phyloP scores from a whole-genome alignment of 768 basidiomycete species.

The Mycena rosella region DNA sequence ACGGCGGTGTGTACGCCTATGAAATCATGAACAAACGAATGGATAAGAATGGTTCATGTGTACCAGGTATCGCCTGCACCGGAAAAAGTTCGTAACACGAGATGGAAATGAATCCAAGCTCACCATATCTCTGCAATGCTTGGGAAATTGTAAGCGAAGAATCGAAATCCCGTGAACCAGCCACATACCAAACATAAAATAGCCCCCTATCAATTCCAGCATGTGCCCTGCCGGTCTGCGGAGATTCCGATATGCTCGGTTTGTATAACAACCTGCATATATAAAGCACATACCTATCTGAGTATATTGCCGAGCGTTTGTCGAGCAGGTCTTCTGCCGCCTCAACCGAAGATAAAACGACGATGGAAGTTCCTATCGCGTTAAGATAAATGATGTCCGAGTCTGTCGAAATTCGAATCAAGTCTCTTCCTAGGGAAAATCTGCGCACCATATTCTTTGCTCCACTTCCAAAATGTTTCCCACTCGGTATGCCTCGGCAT shows the following conservation, averaged over 20 bases:
- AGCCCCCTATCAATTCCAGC: not conserved
- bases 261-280: too few species aligned
- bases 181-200: not conserved
- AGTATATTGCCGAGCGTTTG: conserved; percentile 31
- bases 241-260: too few species aligned
- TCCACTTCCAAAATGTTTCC: conserved; percentile 43
- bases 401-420: conserved; percentile 20
- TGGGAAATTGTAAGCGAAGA: too few species aligned
- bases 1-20: not conserved
- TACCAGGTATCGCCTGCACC: conserved; percentile 16
- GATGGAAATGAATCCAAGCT: not conserved
- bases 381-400: conserved; percentile 42
- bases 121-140: not conserved
- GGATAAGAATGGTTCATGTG: too few species aligned
- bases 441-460: conserved; percentile 39
- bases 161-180: too few species aligned
- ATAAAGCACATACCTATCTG: not conserved
- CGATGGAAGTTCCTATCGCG: conserved; percentile 36
- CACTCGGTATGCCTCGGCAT: conserved; percentile 31
- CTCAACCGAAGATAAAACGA: conserved; percentile 30
- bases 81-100: too few species aligned
- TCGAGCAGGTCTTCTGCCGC: conserved; percentile 12
- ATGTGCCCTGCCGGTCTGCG: too few species aligned
- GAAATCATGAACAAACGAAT: too few species aligned
- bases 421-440: too few species aligned